A percentile compares a stretch with the other conserved stretches of the same genome.
Evolutionary conservation across 805 yeast species (phyloP).

Genomic region (Metschnikowia corniflorae): DNA sequence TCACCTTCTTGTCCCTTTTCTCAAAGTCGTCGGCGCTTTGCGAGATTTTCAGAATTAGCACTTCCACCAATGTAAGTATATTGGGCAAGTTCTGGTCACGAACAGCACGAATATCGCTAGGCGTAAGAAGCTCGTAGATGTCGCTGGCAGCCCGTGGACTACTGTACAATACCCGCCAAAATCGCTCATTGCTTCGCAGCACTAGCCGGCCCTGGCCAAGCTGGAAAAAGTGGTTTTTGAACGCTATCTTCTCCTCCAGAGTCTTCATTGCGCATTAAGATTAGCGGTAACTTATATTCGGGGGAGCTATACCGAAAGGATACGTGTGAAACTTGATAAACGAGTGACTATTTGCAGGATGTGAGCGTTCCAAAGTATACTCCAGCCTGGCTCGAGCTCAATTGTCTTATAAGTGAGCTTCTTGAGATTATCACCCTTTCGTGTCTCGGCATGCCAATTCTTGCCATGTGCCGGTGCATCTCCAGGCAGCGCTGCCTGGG

Average conservation of each 20-base stretch:
- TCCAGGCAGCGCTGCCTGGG: no score
- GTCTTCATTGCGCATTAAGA: conserved; percentile 59
- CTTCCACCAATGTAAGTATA: conserved; percentile 50
- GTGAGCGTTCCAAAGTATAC: no score
- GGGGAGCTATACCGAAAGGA: no score
- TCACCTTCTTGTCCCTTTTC: no score
- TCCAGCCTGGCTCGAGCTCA: no score
- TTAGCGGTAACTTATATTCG: no score
- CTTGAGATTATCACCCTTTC: no score
- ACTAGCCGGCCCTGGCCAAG: conserved; percentile 48
- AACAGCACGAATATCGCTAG: conserved; percentile 55
- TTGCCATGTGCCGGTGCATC: no score
- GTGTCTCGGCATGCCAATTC: neutral
- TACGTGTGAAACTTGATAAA: no score
- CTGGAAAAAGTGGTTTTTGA: conserved; percentile 57
- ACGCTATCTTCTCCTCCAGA: conserved; percentile 61
- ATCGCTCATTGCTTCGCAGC: conserved; percentile 20
- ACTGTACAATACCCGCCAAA: conserved; percentile 32
- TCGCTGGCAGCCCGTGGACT: conserved; percentile 52
- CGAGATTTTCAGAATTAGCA: conserved; percentile 24
- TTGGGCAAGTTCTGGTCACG: conserved; percentile 56
- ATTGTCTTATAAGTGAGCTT: neutral
- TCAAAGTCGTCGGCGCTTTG: conserved; percentile 7
- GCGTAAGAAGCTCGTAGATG: conserved; percentile 53
- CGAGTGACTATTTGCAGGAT: no score